Conservation (phyloP, 805 yeast species). For the Wickerhamiella allomyrinae region DNA sequence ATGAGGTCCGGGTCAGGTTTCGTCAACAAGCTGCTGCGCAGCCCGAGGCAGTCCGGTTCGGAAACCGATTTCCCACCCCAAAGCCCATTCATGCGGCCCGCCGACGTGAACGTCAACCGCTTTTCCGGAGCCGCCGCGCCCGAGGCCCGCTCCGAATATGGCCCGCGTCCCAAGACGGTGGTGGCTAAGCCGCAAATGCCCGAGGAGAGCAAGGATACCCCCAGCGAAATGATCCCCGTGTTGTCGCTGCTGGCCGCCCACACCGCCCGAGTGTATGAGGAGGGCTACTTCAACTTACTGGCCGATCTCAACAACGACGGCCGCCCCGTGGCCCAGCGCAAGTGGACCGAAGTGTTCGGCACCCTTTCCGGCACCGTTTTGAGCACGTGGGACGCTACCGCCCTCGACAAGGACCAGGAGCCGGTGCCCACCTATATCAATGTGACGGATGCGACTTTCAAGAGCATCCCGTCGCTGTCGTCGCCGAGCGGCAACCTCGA, state of each 20-base stretch:
- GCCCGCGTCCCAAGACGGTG: slow-evolving; percentile 4
- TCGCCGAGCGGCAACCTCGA: slow-evolving; percentile 49
- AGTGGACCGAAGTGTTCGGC: slow-evolving; percentile 90
- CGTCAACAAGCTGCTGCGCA: background rate
- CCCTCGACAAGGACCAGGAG: slow-evolving; percentile 42
- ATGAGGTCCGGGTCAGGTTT: background rate
- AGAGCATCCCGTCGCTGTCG: slow-evolving; percentile 53
- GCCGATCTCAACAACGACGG: slow-evolving; percentile 56
- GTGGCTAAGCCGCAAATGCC: slow-evolving; percentile 6
- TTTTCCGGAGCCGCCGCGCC: background rate
- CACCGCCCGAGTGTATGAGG: slow-evolving; percentile 47
- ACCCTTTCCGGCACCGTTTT: slow-evolving; percentile 80
- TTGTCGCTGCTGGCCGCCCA: slow-evolving; percentile 60
- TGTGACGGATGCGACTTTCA: slow-evolving; percentile 77
- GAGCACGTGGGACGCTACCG: slow-evolving; percentile 68
- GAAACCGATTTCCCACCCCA: background rate
- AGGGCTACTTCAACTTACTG: slow-evolving; percentile 35
- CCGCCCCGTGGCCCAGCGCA: slow-evolving; percentile 55
- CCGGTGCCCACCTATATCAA: slow-evolving; percentile 73
- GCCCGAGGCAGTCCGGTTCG: background rate
- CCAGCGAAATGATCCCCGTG: slow-evolving; percentile 58
- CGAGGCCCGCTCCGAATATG: background rate
- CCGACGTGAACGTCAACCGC: slow-evolving; percentile 2
- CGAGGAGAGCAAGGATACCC: slow-evolving; percentile 25
- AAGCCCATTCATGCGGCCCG: slow-evolving; percentile 1